Conservation (phyloP, 495 filamentous ascomycete genomes). For the Aspergillus asperescens region DNA sequence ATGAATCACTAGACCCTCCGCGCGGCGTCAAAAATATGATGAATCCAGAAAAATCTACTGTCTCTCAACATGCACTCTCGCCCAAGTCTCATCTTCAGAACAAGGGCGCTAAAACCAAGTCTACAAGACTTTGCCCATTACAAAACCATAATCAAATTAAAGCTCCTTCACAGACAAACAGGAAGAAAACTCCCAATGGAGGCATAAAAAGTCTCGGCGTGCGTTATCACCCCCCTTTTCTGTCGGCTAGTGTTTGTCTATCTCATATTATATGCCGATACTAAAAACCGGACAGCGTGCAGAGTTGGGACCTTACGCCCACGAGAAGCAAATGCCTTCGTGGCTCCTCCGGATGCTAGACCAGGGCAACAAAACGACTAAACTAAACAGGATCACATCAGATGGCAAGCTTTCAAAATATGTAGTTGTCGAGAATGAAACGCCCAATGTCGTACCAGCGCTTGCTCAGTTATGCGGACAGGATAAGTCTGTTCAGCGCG, state of each 20-base stretch:
- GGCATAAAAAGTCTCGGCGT: slow-evolving; percentile 40
- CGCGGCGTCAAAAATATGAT: slow-evolving; percentile 23
- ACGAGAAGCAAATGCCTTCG: slow-evolving; percentile 82
- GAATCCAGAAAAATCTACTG: slow-evolving; percentile 57
- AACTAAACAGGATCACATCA: slow-evolving; percentile 48
- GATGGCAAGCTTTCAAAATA: slow-evolving; percentile 45
- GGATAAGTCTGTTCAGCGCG: slow-evolving; percentile 57
- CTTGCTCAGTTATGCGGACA: slow-evolving; percentile 66
- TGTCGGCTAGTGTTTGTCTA: neutral
- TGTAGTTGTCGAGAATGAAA: slow-evolving; percentile 56
- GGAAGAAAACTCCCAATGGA: neutral
- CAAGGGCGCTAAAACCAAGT: slow-evolving; percentile 5
- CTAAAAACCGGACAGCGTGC: slow-evolving; percentile 32
- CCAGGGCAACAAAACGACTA: slow-evolving; percentile 53
- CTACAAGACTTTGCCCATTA: slow-evolving; percentile 10
- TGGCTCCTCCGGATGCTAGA: slow-evolving; percentile 68
- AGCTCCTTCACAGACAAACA: neutral
- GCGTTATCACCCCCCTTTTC: slow-evolving; percentile 1
- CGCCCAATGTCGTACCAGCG: slow-evolving; percentile 63
- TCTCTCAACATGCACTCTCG: slow-evolving; percentile 38
- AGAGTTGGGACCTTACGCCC: slow-evolving; percentile 80
- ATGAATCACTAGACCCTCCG: neutral
- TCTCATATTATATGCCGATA: neutral
- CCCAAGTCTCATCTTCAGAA: slow-evolving; percentile 5
- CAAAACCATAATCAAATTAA: neutral